Percentiles rank a stretch among this genome's conserved stretches.
Evolutionary conservation across 164 flowering plant species (phyloP).

Genomic region (Aristolochia californica): DNA sequence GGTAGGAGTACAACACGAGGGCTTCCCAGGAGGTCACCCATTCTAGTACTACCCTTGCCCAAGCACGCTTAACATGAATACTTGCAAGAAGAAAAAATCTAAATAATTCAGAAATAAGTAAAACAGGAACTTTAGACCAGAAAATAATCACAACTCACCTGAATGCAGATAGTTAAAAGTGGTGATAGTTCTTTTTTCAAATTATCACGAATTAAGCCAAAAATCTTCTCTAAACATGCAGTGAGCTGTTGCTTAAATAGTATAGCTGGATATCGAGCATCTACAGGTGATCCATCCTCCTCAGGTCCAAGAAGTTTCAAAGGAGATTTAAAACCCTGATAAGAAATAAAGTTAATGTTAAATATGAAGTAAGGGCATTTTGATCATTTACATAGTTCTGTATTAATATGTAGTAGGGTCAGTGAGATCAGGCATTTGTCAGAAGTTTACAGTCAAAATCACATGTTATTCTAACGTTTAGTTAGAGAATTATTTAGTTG

Average conservation of each 20-base stretch:
- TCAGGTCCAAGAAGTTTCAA: conserved; percentile 52
- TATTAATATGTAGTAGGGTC: too few relatives aligned
- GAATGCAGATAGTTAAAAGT: conserved; percentile 62
- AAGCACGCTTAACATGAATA: too few relatives aligned
- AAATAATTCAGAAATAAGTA: neutral
- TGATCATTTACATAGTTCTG: too few relatives aligned
- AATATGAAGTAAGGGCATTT: too few relatives aligned
- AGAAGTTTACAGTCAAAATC: too few relatives aligned
- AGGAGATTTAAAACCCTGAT: conserved; percentile 65
- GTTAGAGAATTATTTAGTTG: too few relatives aligned
- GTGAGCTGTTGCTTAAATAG: conserved; percentile 86
- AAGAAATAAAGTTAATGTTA: neutral
- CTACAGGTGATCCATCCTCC: conserved; percentile 51
- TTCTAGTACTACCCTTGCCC: too few relatives aligned
- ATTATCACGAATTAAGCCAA: conserved; percentile 86
- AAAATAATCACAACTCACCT: conserved; percentile 30
- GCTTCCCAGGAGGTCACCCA: too few relatives aligned
- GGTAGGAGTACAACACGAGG: too few relatives aligned
- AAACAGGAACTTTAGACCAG: neutral
- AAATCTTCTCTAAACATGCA: conserved; percentile 86
- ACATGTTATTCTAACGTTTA: too few relatives aligned
- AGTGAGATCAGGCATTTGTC: too few relatives aligned
- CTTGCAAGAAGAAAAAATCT: neutral
- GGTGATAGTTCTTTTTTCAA: conserved; percentile 82
- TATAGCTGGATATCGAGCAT: conserved; percentile 86